phyloP scores from a whole-genome alignment of 176 grass and related monocot genomes.

The Eleusine indica region DNA sequence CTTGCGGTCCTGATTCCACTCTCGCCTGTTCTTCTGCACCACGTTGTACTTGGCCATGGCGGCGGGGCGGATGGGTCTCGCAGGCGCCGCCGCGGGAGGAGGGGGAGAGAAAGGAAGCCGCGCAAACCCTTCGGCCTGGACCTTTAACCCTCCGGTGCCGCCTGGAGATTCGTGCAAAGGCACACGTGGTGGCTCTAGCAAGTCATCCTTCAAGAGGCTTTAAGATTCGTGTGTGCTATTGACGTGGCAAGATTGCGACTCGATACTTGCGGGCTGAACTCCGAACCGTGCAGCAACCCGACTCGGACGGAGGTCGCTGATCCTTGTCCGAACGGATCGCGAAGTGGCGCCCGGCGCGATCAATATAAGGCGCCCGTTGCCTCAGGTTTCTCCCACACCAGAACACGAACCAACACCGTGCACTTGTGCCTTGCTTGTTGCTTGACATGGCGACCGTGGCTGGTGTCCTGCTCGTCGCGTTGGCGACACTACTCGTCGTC shows the following conservation, averaged over 20 bases:
- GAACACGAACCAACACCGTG: too few relatives aligned
- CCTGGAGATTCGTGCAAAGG: conserved; percentile 28
- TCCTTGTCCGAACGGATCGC: not conserved
- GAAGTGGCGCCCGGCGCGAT: not conserved
- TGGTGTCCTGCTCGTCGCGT: not conserved
- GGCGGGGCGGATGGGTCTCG: conserved; percentile 21
- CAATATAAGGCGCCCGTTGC: not conserved
- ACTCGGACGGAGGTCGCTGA: not conserved
- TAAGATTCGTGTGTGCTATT: not conserved
- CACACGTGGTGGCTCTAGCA: not conserved
- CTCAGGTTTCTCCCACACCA: not conserved
- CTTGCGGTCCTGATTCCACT: conserved; percentile 55
- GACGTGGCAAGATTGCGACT: not conserved
- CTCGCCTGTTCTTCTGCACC: conserved; percentile 63
- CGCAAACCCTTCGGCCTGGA: conserved; percentile 15
- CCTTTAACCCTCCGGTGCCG: conserved; percentile 19
- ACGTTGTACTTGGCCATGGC: conserved; percentile 68
- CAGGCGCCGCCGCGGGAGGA: conserved; percentile 30
- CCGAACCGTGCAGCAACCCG: not conserved
- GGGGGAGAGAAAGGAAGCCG: not conserved
- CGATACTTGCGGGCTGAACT: not conserved
- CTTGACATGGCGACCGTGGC: not conserved
- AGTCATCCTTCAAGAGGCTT: not conserved
- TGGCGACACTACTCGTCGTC: not conserved
- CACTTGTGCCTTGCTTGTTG: not conserved